Base-by-base conservation (phyloP, 257 asterid species). In the Ocimum tenuiflorum region DNA sequence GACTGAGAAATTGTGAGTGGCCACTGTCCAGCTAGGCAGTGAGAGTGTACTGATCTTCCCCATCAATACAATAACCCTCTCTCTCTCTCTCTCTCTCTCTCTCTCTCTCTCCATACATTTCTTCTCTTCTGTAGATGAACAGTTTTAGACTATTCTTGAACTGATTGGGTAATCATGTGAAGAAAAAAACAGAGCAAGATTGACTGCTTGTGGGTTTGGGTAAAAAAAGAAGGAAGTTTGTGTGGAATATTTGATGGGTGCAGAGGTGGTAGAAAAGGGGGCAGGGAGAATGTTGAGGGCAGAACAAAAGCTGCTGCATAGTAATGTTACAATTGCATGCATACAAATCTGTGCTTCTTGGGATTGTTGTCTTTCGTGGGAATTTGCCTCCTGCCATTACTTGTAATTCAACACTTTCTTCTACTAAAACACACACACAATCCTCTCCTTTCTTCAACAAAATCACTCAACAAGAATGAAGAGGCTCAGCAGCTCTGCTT, bases 401-500 rank as follows among this genome's bases (percentile, higher is more conserved):
- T 45, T 60, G 74, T 58, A 67, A 56, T 63, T 72, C 54, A 63
- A 62, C 27, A 9, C 29, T 24, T 57, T 57, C 72, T 15, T 8
- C 38, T 33, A 3, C 39, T n/a, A n/a, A n/a, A n/a, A n/a, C n/a
- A n/a, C 46, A 4, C 33, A 27, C 31, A 27, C 8, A 42, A 23
- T 49, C 15, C 62, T 12, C 24, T 8, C 27, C 5, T 38, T 24
- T 7, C 43, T 45, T 54, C 63, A 53, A 10, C 41, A 18, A 9
- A 18, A n/a, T 14, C 14, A 29, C 20, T 24, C 17, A 59, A 63
- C 75, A 57, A 80, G 67, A 51, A 91, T 91, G 98, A 89, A 91
- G 96, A 86, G 98, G 80, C 84, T 77, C 10, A 68, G 78, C 69
- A 85, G 89, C 73, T 80, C 90, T 75, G 92, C 83, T 74, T 72